Conservation (phyloP, 1,284 basidiomycete species). For the Moesziomyces sp. region DNA sequence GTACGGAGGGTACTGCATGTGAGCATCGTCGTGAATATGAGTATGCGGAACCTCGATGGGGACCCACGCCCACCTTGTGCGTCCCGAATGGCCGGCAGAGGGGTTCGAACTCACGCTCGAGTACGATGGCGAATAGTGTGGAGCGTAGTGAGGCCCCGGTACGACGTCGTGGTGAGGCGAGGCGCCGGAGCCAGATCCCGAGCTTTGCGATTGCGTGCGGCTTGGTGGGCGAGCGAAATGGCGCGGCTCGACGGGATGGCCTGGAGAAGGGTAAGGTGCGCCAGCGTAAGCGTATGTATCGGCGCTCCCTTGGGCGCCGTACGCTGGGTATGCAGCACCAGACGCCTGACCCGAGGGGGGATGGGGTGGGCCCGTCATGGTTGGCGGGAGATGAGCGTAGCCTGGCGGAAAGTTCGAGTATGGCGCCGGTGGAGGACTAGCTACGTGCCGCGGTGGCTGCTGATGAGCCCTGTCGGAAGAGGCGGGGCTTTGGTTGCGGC, state of each 20-base stretch:
- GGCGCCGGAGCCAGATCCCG: constrained; percentile 10
- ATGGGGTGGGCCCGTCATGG: constrained; percentile 6
- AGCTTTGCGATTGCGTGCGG: constrained; percentile 30
- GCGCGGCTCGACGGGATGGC: constrained; percentile 11
- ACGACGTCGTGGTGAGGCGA: constrained; percentile 19
- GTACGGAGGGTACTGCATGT: constrained; percentile 36
- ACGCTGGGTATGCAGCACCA: constrained; percentile 7
- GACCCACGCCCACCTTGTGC: constrained; percentile 52
- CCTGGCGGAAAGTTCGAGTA: constrained; percentile 18
- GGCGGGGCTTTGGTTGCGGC: constrained; percentile 9
- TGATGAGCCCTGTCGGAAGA: constrained; percentile 6
- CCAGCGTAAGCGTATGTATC: constrained; percentile 17
- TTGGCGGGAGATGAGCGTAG: constrained; percentile 11
- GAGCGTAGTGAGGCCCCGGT: constrained; percentile 11
- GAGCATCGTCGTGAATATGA: constrained; percentile 33
- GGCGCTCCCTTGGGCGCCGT: constrained; percentile 1
- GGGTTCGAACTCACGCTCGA: constrained; percentile 24
- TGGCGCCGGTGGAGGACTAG: constrained; percentile 17
- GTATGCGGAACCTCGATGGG: constrained; percentile 37
- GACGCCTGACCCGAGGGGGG: constrained; percentile 10
- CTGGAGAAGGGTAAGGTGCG: constrained; percentile 9
- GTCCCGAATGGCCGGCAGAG: constrained; percentile 21
- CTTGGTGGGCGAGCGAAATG: constrained; percentile 15
- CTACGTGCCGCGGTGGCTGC: constrained; percentile 8
- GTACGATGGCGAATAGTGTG: constrained; percentile 28